Evolutionary conservation across 2,329 filamentous ascomycete species (phyloP).

Genomic region (Beauveria medogensis): DNA sequence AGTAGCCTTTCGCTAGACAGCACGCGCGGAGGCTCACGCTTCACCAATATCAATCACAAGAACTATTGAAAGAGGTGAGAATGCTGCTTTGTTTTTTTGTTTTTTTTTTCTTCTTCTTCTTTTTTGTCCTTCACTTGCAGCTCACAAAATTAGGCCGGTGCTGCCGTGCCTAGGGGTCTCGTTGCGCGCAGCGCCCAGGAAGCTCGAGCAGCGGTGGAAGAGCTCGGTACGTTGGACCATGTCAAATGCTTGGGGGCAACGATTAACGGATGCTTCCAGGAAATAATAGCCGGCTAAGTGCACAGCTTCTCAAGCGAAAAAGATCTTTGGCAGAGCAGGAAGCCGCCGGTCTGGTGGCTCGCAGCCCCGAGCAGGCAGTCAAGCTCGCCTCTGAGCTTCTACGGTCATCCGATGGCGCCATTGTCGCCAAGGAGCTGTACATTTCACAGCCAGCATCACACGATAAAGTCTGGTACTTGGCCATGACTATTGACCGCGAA

Average conservation of each 20-base stretch:
- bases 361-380: constrained; percentile 13
- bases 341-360: neutral
- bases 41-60: constrained; percentile 22
- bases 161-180: constrained; percentile 18
- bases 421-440: constrained; percentile 25
- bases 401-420: neutral
- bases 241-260: no score
- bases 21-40: constrained; percentile 18
- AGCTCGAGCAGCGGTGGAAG: constrained; percentile 14
- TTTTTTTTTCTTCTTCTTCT: accelerated
- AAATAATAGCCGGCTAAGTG: constrained; percentile 18
- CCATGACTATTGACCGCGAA: constrained; percentile 36
- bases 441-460: constrained; percentile 25
- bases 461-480: constrained; percentile 31
- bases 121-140: no score
- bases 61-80: constrained; percentile 19
- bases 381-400: constrained; percentile 18
- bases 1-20: constrained; percentile 2
- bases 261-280: constrained; percentile 12
- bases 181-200: constrained; percentile 18
- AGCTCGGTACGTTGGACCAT: constrained; percentile 17
- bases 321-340: neutral
- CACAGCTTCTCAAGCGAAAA: constrained; percentile 19
- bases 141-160: constrained; percentile 17
- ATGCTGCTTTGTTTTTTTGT: accelerated